Conservation (phyloP, 331 rosid species). For the Phaseolus coccineus region DNA sequence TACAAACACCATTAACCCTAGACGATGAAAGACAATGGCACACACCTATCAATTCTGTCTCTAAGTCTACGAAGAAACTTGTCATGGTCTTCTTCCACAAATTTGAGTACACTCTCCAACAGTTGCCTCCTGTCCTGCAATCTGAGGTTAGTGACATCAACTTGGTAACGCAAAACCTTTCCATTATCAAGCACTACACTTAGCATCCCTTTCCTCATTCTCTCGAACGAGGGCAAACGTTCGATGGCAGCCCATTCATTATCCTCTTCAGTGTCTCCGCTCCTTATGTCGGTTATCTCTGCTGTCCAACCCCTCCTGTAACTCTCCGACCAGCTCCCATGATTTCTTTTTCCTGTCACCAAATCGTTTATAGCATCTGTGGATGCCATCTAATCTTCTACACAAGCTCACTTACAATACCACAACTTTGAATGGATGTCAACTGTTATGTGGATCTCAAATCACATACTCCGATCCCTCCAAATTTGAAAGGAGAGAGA, state of each 20-base stretch:
- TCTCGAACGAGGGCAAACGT: conserved; percentile 64
- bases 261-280: conserved; percentile 5
- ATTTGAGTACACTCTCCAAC: conserved; percentile 58
- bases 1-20: no score
- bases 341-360: neutral
- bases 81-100: conserved; percentile 63
- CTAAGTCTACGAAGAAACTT: conserved; percentile 54
- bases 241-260: conserved; percentile 74
- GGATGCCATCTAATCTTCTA: no score
- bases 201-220: conserved; percentile 63
- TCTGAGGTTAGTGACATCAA: conserved; percentile 61
- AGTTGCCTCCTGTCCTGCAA: conserved; percentile 57
- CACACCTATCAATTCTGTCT: conserved; percentile 57
- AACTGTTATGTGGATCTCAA: no score
- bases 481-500: no score
- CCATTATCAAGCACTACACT: conserved; percentile 56
- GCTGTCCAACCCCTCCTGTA: neutral
- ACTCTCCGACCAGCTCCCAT: neutral
- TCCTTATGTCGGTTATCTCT: neutral
- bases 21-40: neutral
- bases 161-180: conserved; percentile 48
- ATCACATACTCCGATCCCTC: no score
- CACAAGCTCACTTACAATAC: no score
- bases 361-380: no score
- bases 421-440: no score